Base-by-base conservation (phyloP, 2,329 filamentous ascomycete genomes). In the Fusarium sp. region DNA sequence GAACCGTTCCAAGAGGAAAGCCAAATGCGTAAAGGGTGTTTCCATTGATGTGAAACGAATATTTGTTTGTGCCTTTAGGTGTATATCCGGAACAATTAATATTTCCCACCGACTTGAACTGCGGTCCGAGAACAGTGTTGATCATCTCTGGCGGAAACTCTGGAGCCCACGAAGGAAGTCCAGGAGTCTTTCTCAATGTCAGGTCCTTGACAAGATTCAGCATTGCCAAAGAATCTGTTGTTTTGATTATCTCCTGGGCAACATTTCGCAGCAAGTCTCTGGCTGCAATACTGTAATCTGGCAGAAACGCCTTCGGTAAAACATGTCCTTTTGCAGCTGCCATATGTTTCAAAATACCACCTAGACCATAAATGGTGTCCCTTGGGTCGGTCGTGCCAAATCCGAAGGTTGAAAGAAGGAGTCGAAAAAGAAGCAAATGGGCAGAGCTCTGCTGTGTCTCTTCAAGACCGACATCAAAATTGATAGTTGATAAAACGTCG, bases 321-420 rank as follows among this genome's bases (percentile, higher is more conserved):
- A 1, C 3, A 1, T 42, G 10, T 0, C 48, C 42, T 11, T 42
- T 8, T 7, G 33, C 9, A 20, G 28, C 7, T 9, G 48, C 57
- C 48, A 63, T 55, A 2, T 63, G 48, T 14, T 43, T 63, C 10
- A 63, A 6, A 1, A 63, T 63, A 26, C 59, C 59, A 2, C 24
- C 42, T 3, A 42, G 17, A 1, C 59, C 59, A 3, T 56, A 63
- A 1, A 63, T 36, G 1, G 18, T 28, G 4, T 63, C 59, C 2
- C 59, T 10, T 3, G 10, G 36, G 7, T 63, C 59, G 2, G 48
- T 48, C 0, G 59, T 34, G 5, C 31, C 20, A 9, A 63, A 54
- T 0, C 46, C 46, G 15, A 43, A 36, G 0, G 49, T 24, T 0
- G 57, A 54, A 1, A 62, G 18, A 4, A 63, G 7, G 4, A 60